Evolutionary conservation across 495 filamentous ascomycete species (phyloP).

Genomic region (Saxophila tyrrhenica): DNA sequence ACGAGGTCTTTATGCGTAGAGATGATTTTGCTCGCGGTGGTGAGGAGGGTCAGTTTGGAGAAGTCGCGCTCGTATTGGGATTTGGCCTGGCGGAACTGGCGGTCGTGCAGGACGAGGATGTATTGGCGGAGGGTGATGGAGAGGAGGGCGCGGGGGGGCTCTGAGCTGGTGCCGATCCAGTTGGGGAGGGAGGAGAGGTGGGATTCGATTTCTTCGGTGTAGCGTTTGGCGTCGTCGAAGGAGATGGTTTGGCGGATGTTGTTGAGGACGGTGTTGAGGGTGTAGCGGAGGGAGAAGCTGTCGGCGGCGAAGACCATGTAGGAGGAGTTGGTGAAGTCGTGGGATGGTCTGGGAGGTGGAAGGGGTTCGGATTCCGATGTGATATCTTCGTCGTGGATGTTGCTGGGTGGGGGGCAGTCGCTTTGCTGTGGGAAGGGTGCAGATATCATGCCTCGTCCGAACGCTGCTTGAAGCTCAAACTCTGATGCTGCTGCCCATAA

Average conservation of each 20-base stretch:
- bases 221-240: slow-evolving; percentile 19
- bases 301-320: slow-evolving; percentile 10
- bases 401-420: slow-evolving; percentile 16
- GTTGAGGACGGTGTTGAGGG: slow-evolving; percentile 16
- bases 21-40: slow-evolving; percentile 13
- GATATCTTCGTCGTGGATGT: slow-evolving; percentile 18
- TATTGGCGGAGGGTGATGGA: slow-evolving; percentile 18
- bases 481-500: slow-evolving; percentile 19
- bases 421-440: slow-evolving; percentile 9
- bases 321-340: slow-evolving; percentile 9
- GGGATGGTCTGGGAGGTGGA: neutral
- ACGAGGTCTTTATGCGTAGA: slow-evolving; percentile 4
- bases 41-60: slow-evolving; percentile 13
- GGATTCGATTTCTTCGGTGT: slow-evolving; percentile 16
- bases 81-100: slow-evolving; percentile 14
- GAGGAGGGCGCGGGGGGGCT: slow-evolving; percentile 4
- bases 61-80: slow-evolving; percentile 9
- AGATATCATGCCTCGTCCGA: slow-evolving; percentile 20
- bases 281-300: slow-evolving; percentile 11
- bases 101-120: slow-evolving; percentile 16
- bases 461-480: slow-evolving; percentile 19
- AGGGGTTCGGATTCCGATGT: neutral
- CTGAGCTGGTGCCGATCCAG: slow-evolving; percentile 5
- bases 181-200: slow-evolving; percentile 12
- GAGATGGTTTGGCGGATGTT: slow-evolving; percentile 13